phyloP scores from a whole-genome alignment of 2,329 filamentous ascomycete species.

The Exutisphaerella laricina region DNA sequence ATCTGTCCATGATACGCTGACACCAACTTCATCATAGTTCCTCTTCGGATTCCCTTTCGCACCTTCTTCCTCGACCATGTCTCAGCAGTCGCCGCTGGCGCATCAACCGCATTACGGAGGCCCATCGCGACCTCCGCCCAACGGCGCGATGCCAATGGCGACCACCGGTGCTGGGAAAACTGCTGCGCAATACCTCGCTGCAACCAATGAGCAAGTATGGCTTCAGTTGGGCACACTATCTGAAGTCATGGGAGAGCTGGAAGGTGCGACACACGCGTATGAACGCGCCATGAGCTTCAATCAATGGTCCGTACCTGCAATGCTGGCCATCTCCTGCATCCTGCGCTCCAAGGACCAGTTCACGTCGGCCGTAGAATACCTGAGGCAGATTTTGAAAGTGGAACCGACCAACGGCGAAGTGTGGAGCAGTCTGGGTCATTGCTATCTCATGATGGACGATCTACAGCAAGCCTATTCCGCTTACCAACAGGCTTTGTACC shows the following conservation, averaged over 20 bases:
- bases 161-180: slow-evolving; percentile 50
- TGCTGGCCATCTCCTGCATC: slow-evolving; percentile 91
- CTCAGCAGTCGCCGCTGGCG: slow-evolving; percentile 4
- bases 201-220: slow-evolving; percentile 85
- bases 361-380: slow-evolving; percentile 85
- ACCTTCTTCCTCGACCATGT: too few relatives aligned
- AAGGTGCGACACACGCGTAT: slow-evolving; percentile 85
- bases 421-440: slow-evolving; percentile 96
- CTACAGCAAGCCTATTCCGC: slow-evolving; percentile 93
- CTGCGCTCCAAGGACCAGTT: slow-evolving; percentile 90
- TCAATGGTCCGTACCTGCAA: slow-evolving; percentile 77
- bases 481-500: slow-evolving; percentile 91
- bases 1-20: too few relatives aligned
- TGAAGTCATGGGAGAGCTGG: slow-evolving; percentile 79
- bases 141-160: slow-evolving; percentile 42
- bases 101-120: slow-evolving; percentile 6
- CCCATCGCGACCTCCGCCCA: slow-evolving; percentile 59
- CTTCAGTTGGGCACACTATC: slow-evolving; percentile 82
- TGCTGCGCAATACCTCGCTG: slow-evolving; percentile 67
- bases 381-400: slow-evolving; percentile 84
- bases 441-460: slow-evolving; percentile 98
- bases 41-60: too few relatives aligned
- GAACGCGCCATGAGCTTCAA: slow-evolving; percentile 86
- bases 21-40: neutral
- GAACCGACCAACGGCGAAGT: slow-evolving; percentile 88